phyloP scores from a whole-genome alignment of 805 yeast genomes.

The Candida xyloterini region DNA sequence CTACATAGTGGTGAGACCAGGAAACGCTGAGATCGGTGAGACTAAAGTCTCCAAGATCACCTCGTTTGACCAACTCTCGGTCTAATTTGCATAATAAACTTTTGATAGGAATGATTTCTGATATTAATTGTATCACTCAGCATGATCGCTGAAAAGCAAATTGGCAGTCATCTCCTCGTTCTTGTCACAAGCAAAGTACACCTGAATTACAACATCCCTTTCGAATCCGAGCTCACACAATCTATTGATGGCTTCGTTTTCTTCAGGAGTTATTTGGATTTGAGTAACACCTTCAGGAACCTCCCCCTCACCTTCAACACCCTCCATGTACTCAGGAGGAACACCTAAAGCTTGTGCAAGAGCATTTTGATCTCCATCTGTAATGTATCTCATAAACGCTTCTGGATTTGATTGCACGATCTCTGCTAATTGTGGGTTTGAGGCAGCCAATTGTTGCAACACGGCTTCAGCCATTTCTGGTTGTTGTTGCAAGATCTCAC shows the following conservation, averaged over 20 bases:
- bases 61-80: slow-evolving; percentile 5
- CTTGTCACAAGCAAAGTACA: slow-evolving; percentile 96
- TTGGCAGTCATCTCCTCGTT: slow-evolving; percentile 97
- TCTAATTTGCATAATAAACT: slow-evolving; percentile 3
- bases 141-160: slow-evolving; percentile 66
- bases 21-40: slow-evolving; percentile 53
- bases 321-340: slow-evolving; percentile 37
- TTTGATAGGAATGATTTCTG: too few relatives aligned
- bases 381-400: slow-evolving; percentile 70
- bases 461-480: slow-evolving; percentile 87
- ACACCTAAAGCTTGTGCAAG: slow-evolving; percentile 43
- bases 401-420: slow-evolving; percentile 86
- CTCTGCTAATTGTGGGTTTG: slow-evolving; percentile 82
- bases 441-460: slow-evolving; percentile 73
- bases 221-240: slow-evolving; percentile 93
- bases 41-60: slow-evolving; percentile 1
- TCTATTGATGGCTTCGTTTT: slow-evolving; percentile 84
- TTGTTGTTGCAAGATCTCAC: slow-evolving; percentile 76
- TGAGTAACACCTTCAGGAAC: slow-evolving; percentile 46
- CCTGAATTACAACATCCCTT: slow-evolving; percentile 81
- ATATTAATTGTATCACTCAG: slow-evolving; percentile 24
- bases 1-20: slow-evolving; percentile 65
- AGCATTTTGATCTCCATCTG: slow-evolving; percentile 59
- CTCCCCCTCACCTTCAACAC: slow-evolving; percentile 35
- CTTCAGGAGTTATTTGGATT: slow-evolving; percentile 71